Conservation (phyloP, 192 early-diverging fungal species). For the Hyaloraphidium curvatum region DNA sequence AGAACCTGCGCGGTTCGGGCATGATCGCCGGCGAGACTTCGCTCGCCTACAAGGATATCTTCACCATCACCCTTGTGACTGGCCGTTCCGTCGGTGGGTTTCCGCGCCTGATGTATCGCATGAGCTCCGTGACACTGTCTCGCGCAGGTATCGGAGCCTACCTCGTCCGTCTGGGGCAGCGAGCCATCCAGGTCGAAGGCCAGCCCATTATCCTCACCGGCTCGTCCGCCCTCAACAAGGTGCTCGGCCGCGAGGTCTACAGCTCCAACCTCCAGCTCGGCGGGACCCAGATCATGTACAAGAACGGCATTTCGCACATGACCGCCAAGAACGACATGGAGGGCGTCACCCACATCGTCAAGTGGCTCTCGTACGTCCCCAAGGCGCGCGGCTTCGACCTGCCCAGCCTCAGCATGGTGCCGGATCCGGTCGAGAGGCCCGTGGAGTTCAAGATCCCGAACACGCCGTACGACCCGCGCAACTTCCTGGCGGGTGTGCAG, state of each 20-base stretch:
- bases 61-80: constrained; percentile 89
- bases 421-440: constrained; percentile 61
- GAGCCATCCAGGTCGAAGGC: constrained; percentile 90
- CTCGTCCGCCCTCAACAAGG: constrained; percentile 92
- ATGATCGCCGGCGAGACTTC: constrained; percentile 96
- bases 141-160: constrained; percentile 69
- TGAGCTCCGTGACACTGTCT: not conserved
- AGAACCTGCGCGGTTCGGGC: constrained; percentile 89
- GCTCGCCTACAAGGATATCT: constrained; percentile 92
- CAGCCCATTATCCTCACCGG: constrained; percentile 97
- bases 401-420: constrained; percentile 17
- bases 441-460: constrained; percentile 63
- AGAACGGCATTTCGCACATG: constrained; percentile 95
- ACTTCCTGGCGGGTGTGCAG: constrained; percentile 63
- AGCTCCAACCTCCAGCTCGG: constrained; percentile 94
- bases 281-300: constrained; percentile 98
- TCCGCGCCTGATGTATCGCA: not conserved
- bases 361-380: constrained; percentile 89
- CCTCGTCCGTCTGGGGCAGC: constrained; percentile 93
- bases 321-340: constrained; percentile 88
- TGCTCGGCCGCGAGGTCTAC: constrained; percentile 94
- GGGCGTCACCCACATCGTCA: constrained; percentile 76
- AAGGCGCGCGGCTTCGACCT: constrained; percentile 41
- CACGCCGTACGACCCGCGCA: constrained; percentile 75
- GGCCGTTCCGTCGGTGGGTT: constrained; percentile 81